Percentiles rank a stretch among this genome's conserved stretches.
Evolutionary conservation across 2,329 filamentous ascomycete species (phyloP).

Genomic region (Escovopsis sp.): DNA sequence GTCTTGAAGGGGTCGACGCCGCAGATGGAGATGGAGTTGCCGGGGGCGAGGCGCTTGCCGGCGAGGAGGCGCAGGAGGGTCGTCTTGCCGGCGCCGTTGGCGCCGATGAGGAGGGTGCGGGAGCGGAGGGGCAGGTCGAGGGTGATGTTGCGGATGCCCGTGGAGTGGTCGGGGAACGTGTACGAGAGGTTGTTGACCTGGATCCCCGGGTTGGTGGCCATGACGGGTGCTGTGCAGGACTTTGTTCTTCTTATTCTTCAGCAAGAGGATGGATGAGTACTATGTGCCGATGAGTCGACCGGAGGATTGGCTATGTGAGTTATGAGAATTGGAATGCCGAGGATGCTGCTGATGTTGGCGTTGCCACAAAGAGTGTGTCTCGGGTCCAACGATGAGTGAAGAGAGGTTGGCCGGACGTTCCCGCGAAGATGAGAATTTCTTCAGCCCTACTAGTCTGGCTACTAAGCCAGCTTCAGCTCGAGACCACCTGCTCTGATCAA

Average conservation of each 20-base stretch:
- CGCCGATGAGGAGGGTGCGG: constrained; percentile 82
- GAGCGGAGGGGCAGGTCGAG: constrained; percentile 69
- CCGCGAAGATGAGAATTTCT: no score
- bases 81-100: constrained; percentile 95
- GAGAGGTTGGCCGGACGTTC: no score
- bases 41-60: constrained; percentile 83
- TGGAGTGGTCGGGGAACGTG: constrained; percentile 71
- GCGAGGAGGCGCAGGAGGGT: constrained; percentile 88
- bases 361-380: no score
- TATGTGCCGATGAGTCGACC: background rate
- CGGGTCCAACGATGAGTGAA: no score
- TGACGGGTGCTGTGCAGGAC: background rate
- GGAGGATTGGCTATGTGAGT: no score
- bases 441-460: no score
- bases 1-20: constrained; percentile 87
- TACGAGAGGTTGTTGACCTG: constrained; percentile 67
- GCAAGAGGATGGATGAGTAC: background rate
- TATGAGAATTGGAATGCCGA: no score
- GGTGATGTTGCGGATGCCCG: constrained; percentile 59
- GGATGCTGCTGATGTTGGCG: no score
- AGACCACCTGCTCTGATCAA: no score
- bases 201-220: constrained; percentile 40
- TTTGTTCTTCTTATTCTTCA: background rate
- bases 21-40: constrained; percentile 57
- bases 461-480: no score